Percentiles rank a stretch among this genome's conserved stretches.
Conservation (phyloP, 192 early-diverging fungal species). For the Spizellomyces sp. region DNA sequence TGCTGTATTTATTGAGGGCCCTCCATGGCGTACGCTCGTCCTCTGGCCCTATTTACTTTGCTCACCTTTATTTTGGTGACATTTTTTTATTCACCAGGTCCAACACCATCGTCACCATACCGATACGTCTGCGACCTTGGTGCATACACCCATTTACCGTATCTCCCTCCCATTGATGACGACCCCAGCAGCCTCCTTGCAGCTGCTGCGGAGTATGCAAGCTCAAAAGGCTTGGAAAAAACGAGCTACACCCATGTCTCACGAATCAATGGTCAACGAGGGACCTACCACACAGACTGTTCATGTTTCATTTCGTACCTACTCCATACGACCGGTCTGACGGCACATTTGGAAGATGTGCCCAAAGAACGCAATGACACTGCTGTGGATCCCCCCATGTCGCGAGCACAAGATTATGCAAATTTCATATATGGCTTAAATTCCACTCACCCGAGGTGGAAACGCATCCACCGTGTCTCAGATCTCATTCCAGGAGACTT, state of each 20-base stretch:
- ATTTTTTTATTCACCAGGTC: too few species aligned
- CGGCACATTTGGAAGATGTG: slow-evolving; percentile 6
- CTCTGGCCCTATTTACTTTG: too few species aligned
- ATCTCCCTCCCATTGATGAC: background rate
- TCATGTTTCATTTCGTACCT: slow-evolving; percentile 30
- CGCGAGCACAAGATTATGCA: slow-evolving; percentile 27
- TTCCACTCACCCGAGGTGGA: background rate
- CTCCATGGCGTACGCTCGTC: too few species aligned
- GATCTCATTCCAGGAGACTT: slow-evolving; percentile 16
- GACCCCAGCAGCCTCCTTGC: background rate
- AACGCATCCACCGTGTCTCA: background rate
- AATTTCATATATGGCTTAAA: slow-evolving; percentile 4
- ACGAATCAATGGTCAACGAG: slow-evolving; percentile 5
- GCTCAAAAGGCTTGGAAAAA: background rate
- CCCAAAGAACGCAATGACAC: slow-evolving; percentile 18
- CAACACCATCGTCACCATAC: background rate
- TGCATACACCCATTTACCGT: background rate
- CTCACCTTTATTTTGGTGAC: too few species aligned
- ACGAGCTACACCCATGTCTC: slow-evolving; percentile 27
- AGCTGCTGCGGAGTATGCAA: background rate
- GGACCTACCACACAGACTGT: slow-evolving; percentile 23
- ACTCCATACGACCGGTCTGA: slow-evolving; percentile 1
- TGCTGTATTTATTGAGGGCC: too few species aligned
- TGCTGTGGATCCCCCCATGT: slow-evolving; percentile 22
- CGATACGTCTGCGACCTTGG: background rate